These are phyloP conservation scores for Acanthamoeba royreba DNA, from an alignment of 208 protist species.

Conservation along the genomic window DNA sequence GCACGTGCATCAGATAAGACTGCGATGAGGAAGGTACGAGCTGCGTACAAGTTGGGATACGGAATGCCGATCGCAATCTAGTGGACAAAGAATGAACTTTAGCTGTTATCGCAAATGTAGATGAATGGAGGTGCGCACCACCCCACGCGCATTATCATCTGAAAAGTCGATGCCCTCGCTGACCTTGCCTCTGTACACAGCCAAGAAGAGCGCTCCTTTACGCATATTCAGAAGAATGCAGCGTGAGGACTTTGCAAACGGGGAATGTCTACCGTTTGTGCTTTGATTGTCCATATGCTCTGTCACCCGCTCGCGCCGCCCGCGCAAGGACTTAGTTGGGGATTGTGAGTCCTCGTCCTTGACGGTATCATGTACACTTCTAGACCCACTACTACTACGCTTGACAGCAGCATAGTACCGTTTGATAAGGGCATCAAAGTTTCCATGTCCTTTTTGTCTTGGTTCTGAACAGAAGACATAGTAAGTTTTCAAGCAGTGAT, in stretches of 20 bases:
- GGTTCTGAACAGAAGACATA: neutral
- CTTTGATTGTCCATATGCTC: neutral
- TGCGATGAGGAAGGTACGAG: neutral
- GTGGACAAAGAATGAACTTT: neutral
- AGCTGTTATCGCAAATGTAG: neutral
- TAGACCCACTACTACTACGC: neutral
- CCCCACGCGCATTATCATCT: slow-evolving; percentile 89
- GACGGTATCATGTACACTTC: neutral
- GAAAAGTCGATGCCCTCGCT: slow-evolving; percentile 95
- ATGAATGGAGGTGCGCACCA: slow-evolving; percentile 48
- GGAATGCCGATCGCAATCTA: slow-evolving; percentile 52
- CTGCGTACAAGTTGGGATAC: slow-evolving; percentile 52
- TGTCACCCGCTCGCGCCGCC: neutral
- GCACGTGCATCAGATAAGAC: neutral
- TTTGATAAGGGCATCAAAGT: slow-evolving; percentile 37
- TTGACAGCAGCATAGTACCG: neutral
- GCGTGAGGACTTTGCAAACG: no score
- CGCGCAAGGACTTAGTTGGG: neutral
- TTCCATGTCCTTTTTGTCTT: neutral
- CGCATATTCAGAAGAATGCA: no score
- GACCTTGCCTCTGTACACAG: slow-evolving; percentile 93
- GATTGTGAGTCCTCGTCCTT: neutral
- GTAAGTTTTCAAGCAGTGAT: neutral
- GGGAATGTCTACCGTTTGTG: neutral
- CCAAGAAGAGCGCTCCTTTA: slow-evolving; percentile 87